A percentile compares a stretch with the other conserved stretches of the same genome.
Conservation (phyloP, 208 protist species). For the Cochliopodium minus region DNA sequence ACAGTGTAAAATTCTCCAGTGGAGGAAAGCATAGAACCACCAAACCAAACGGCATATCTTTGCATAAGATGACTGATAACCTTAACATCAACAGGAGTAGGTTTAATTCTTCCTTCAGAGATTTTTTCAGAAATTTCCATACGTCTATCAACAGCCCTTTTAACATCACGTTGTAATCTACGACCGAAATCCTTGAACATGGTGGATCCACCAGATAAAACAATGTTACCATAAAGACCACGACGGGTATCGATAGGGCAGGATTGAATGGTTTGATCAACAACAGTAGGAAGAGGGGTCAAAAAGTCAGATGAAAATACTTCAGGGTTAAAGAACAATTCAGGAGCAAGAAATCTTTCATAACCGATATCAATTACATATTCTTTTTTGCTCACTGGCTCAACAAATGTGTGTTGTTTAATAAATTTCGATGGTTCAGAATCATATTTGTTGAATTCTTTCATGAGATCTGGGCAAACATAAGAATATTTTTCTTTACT, state of each 20-base stretch:
- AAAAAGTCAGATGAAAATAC: slow-evolving; percentile 72
- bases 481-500: slow-evolving; percentile 82
- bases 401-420: slow-evolving; percentile 42
- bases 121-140: slow-evolving; percentile 14
- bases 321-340: slow-evolving; percentile 93
- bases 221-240: slow-evolving; percentile 78
- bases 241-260: slow-evolving; percentile 87
- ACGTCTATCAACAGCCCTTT: slow-evolving; percentile 37
- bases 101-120: background rate
- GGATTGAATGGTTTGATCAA: slow-evolving; percentile 68
- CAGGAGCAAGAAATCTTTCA: slow-evolving; percentile 87
- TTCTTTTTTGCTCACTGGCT: background rate
- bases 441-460: slow-evolving; percentile 80
- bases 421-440: slow-evolving; percentile 50
- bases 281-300: slow-evolving; percentile 63
- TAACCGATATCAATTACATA: slow-evolving; percentile 75
- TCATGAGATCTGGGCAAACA: slow-evolving; percentile 57
- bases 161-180: slow-evolving; percentile 33
- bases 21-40: slow-evolving; percentile 72
- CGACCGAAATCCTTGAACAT: slow-evolving; percentile 84
- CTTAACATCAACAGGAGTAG: slow-evolving; percentile 67
- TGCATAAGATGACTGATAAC: slow-evolving; percentile 66
- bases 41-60: slow-evolving; percentile 79
- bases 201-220: slow-evolving; percentile 85
- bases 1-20: slow-evolving; percentile 65